phyloP scores from a whole-genome alignment of 2,329 filamentous ascomycete genomes.

The Fusarium bulbicola region DNA sequence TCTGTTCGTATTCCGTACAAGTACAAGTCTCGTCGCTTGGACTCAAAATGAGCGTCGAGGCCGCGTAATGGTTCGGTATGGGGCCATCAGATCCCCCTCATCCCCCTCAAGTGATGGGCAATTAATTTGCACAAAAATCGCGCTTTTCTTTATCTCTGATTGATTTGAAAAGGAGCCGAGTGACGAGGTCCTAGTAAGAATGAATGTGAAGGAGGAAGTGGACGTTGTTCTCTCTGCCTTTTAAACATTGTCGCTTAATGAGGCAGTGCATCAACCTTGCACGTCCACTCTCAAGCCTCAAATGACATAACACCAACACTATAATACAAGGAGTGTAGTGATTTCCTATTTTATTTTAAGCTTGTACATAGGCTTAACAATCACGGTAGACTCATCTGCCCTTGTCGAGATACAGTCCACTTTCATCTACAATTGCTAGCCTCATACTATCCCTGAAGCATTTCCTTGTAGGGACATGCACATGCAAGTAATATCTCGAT shows the following conservation, averaged over 20 bases:
- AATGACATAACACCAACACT: neutral
- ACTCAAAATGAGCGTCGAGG: slow-evolving; percentile 13
- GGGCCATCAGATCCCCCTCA: slow-evolving; percentile 9
- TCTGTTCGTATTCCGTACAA: slow-evolving; percentile 4
- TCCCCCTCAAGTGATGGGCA: slow-evolving; percentile 9
- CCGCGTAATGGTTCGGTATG: slow-evolving; percentile 28
- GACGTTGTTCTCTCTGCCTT: neutral
- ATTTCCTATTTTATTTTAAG: neutral
- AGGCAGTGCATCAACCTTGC: slow-evolving; percentile 24
- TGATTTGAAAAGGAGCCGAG: neutral
- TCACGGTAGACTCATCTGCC: neutral
- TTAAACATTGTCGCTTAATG: slow-evolving; percentile 7
- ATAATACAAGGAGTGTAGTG: neutral
- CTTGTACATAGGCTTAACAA: neutral
- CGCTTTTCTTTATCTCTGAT: neutral
- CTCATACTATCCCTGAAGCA: neutral
- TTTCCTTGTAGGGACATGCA: neutral
- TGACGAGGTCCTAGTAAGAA: neutral
- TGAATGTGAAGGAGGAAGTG: neutral
- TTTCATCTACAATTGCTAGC: neutral
- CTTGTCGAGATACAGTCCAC: neutral
- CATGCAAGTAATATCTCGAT: neutral
- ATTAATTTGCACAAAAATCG: slow-evolving; percentile 6
- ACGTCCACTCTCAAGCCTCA: neutral
- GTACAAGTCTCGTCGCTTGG: slow-evolving; percentile 16